Base-by-base conservation (phyloP, 2,329 filamentous ascomycete species). In the Didymella segeticola region DNA sequence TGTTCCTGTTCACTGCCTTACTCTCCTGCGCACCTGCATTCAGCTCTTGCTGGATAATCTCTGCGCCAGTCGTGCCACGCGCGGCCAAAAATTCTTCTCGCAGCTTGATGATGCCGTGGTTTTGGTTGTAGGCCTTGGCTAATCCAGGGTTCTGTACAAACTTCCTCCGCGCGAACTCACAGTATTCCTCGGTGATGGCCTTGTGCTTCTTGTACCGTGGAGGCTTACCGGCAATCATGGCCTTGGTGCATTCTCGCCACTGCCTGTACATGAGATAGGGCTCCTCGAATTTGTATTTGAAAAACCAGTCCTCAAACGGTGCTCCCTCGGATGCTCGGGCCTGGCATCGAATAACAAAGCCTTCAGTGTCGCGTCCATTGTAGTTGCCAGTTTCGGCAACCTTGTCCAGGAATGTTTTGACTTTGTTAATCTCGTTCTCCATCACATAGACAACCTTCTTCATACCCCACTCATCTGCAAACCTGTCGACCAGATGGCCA, bases 241-340 rank as follows among this genome's bases (percentile, higher is more conserved):
- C 84, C 74, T 96, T 98, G 34, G 95, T 99, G 72, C 90, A 96
- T 78, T 99, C 95, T 58, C 95, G 88, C 95, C 95, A 99, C 78
- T 99, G 95, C 20, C 95, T 87, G 77, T 98, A 99, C 91, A 99
- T 96, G 56, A 99, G 80, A 72, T 99, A 99, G 0, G 95, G 95
- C 77, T 99, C 95, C 70, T 99, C 95, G 56, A 99, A 99, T 78
- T 99, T 99, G 84, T 93, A 99, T 77, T 99, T 99, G 87, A 99
- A 99, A 77, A 99, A 99, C 95, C 95, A 99, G 73, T 99, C 93
- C n/a, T 84, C 78, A 72, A 87, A 95, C 0, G 84, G 83, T 2
- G 73, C 74, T 12, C 73, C 71, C 1, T 75, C 77, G 0, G 79
- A 78, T 23, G 86, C 75, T 70, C 80, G 80, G 80, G 86, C 78